These are phyloP conservation scores for Candida ulmi DNA, from an alignment of 805 yeast genomes.

Conservation along the genomic window DNA sequence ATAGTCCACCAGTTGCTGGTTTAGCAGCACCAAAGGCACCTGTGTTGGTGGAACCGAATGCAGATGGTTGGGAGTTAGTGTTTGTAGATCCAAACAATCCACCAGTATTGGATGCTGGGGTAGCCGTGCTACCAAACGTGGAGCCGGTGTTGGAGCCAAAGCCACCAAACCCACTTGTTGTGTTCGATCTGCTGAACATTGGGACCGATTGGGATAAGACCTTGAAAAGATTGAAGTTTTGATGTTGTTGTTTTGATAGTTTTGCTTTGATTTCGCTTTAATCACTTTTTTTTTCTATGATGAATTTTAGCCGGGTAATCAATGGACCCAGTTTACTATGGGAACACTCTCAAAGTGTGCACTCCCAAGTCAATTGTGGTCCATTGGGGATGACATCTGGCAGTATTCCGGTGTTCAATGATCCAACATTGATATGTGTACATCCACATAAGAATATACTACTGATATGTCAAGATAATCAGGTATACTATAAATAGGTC, in stretches of 20 bases:
- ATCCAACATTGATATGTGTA: too few species aligned
- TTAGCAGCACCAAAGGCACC: background rate
- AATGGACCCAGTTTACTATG: too few species aligned
- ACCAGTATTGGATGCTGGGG: constrained; percentile 12
- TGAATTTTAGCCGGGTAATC: background rate
- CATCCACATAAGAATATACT: too few species aligned
- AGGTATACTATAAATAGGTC: too few species aligned
- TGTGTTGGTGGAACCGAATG: constrained; percentile 14
- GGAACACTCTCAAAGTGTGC: too few species aligned
- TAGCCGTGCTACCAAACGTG: constrained; percentile 13
- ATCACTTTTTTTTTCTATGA: background rate
- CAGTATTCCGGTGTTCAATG: too few species aligned
- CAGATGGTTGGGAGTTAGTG: constrained; percentile 15
- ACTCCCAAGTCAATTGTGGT: too few species aligned
- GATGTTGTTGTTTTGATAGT: background rate
- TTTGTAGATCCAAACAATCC: constrained; percentile 22
- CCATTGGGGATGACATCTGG: too few species aligned
- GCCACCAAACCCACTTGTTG: constrained; percentile 27
- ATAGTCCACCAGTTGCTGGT: constrained; percentile 12
- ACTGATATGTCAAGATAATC: too few species aligned
- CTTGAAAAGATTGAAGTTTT: background rate
- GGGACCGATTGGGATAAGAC: background rate
- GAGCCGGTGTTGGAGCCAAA: constrained; percentile 22
- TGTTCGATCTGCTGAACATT: constrained; percentile 24
- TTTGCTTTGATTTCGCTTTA: background rate